phyloP scores from a whole-genome alignment of 2,329 filamentous ascomycete genomes.

The Fusarium virguliforme region DNA sequence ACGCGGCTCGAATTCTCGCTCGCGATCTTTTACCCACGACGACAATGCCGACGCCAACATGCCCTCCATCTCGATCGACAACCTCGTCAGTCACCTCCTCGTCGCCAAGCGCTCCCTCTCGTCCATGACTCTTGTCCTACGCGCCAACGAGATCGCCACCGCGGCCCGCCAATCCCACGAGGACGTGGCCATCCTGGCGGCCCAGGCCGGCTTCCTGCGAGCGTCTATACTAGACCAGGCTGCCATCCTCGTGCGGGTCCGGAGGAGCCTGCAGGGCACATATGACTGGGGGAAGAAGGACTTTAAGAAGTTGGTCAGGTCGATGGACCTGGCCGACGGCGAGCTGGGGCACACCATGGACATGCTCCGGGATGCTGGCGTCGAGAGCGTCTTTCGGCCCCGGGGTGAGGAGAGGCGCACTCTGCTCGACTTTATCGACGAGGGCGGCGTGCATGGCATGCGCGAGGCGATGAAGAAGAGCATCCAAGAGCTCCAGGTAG shows the following conservation, averaged over 20 bases:
- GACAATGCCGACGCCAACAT: slow-evolving; percentile 39
- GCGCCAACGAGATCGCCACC: slow-evolving; percentile 88
- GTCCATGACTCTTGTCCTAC: slow-evolving; percentile 85
- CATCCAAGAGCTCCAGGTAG: slow-evolving; percentile 79
- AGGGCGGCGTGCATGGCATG: slow-evolving; percentile 77
- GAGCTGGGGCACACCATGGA: slow-evolving; percentile 78
- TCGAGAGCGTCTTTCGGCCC: slow-evolving; percentile 76
- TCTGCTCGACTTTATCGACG: slow-evolving; percentile 84
- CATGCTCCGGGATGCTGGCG: slow-evolving; percentile 74
- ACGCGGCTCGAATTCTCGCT: slow-evolving; percentile 50
- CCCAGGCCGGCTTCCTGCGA: slow-evolving; percentile 78
- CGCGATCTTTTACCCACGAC: slow-evolving; percentile 38
- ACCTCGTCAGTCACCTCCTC: slow-evolving; percentile 86
- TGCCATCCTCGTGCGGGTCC: slow-evolving; percentile 67
- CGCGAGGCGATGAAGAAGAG: slow-evolving; percentile 77
- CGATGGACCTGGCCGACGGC: slow-evolving; percentile 77
- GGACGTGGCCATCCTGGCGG: slow-evolving; percentile 81
- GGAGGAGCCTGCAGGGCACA: slow-evolving; percentile 67
- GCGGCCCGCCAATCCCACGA: slow-evolving; percentile 83
- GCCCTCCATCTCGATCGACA: slow-evolving; percentile 71
- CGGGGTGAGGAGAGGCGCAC: slow-evolving; percentile 72
- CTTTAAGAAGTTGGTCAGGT: slow-evolving; percentile 74
- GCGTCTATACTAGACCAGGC: slow-evolving; percentile 73
- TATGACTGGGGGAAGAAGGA: slow-evolving; percentile 73
- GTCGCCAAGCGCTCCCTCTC: slow-evolving; percentile 90